Evolutionary conservation across 2,329 filamentous ascomycete genomes (phyloP), one percentile per base, ranked within the genome.

Genomic region (Lecanicillium sp.): DNA sequence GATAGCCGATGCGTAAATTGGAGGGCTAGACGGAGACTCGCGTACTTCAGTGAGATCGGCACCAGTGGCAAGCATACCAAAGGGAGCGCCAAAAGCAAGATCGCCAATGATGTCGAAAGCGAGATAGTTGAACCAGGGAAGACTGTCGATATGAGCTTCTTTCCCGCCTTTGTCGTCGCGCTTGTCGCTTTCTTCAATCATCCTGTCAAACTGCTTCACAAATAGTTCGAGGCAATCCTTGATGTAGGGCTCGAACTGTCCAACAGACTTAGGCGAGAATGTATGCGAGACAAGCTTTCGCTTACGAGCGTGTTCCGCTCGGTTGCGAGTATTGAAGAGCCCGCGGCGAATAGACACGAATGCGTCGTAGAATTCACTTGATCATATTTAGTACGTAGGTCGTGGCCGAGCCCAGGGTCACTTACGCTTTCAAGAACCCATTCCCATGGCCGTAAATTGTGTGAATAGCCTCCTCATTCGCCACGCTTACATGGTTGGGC

Each of bases 201-300:
- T 68, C 15, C 71, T 71, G 60, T 88, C 86, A 77, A 89, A 88
- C 62, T 89, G 81, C 51, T 72, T 70, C 20, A 86, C 80, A 50
- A 95, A 86, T 12, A 82, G 69, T 50, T 85, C 80, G 3, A 95
- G 75, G 63, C 94, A 95, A 55, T 75, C 71, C 61, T 87, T 84
- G 56, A 95, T 91, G 66, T 91, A 95, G 44, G 89, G 86, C 70
- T 95, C 90, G 61, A 95, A 94, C 62, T 95, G 83, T 51, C 77
- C 75, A 46, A 95, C 77, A 9, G 81, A 87, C 68, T 91, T 94
- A 52, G 84, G 76, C 12, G 83, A 87, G 68, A 95, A 95, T 26
- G 87, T 93, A 65, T 95, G 88, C 1, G 87, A 83, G 40, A 95
- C 80, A 2, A 87, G 84, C 76, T 95, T 95, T 59, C 90, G 81